These are phyloP conservation scores for Hypericum perforatum DNA, from an alignment of 345 rosid genomes.

Conservation along the genomic window DNA sequence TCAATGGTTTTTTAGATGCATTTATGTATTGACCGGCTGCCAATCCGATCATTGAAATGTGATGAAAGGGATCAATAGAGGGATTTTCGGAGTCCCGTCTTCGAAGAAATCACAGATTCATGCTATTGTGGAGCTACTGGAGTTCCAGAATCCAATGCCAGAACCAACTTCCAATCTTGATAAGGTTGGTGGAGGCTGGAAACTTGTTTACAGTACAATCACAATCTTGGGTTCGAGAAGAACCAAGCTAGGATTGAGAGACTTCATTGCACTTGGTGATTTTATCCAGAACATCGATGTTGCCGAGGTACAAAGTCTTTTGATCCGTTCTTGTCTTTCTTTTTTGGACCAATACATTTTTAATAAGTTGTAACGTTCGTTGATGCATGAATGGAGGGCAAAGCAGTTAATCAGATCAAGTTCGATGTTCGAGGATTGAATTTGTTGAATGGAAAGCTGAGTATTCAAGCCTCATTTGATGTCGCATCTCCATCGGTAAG, in stretches of 20 bases:
- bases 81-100: conserved; percentile 67
- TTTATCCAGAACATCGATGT: conserved; percentile 64
- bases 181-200: conserved; percentile 80
- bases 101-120: conserved; percentile 58
- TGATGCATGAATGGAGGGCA: conserved; percentile 53
- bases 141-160: conserved; percentile 75
- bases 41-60: conserved; percentile 4
- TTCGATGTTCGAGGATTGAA: conserved; percentile 73
- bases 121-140: conserved; percentile 42
- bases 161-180: conserved; percentile 52
- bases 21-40: too few species aligned
- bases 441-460: conserved; percentile 60
- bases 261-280: conserved; percentile 69
- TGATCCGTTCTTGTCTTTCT: background rate
- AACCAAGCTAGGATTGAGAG: conserved; percentile 80
- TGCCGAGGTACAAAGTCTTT: conserved; percentile 39
- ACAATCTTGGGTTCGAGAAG: conserved; percentile 69
- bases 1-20: too few species aligned
- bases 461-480: conserved; percentile 65
- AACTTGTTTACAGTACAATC: conserved; percentile 64
- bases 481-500: conserved; percentile 57
- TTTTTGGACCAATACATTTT: background rate
- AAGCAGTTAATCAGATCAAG: conserved; percentile 80
- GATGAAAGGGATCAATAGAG: conserved; percentile 58
- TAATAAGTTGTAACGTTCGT: conserved; percentile 21